Evolutionary conservation across 768 basidiomycete genomes (phyloP).

Genomic region (Suillus paluster): DNA sequence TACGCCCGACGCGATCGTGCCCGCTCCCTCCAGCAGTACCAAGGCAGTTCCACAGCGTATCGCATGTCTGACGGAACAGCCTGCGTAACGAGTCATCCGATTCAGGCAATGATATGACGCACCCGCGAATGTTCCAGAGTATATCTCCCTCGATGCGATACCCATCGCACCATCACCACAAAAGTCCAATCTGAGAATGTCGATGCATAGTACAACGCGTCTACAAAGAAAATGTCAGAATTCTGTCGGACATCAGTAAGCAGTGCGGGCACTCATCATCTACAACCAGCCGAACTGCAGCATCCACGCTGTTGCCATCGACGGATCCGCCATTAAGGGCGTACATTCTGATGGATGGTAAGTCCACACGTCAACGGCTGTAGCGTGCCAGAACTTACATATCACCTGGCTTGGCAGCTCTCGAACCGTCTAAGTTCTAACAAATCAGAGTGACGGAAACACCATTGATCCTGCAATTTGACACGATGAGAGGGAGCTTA

Average conservation of each 20-base stretch:
- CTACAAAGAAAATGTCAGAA: conserved; percentile 38
- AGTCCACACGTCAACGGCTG: background rate
- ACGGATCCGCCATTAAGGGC: conserved; percentile 87
- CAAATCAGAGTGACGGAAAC: conserved; percentile 74
- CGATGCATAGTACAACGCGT: conserved; percentile 84
- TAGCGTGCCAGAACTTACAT: conserved; percentile 50
- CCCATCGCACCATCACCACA: conserved; percentile 58
- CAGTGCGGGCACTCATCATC: conserved; percentile 48
- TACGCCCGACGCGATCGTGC: conserved; percentile 86
- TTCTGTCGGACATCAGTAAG: background rate
- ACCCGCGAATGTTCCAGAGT: conserved; percentile 81
- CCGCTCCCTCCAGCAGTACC: conserved; percentile 71
- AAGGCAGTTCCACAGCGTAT: conserved; percentile 73
- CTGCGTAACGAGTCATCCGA: background rate
- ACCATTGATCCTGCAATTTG: conserved; percentile 64
- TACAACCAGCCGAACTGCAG: conserved; percentile 78
- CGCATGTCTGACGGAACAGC: conserved; percentile 56
- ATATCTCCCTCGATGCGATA: conserved; percentile 76
- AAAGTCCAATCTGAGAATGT: conserved; percentile 35
- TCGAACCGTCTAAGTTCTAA: conserved; percentile 84
- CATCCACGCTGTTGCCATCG: conserved; percentile 88
- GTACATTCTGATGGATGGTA: conserved; percentile 45
- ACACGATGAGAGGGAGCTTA: background rate
- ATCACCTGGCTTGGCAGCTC: conserved; percentile 78
- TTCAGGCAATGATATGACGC: conserved; percentile 21